phyloP scores from a whole-genome alignment of 805 yeast species.

The Wickerhamiella azyma region DNA sequence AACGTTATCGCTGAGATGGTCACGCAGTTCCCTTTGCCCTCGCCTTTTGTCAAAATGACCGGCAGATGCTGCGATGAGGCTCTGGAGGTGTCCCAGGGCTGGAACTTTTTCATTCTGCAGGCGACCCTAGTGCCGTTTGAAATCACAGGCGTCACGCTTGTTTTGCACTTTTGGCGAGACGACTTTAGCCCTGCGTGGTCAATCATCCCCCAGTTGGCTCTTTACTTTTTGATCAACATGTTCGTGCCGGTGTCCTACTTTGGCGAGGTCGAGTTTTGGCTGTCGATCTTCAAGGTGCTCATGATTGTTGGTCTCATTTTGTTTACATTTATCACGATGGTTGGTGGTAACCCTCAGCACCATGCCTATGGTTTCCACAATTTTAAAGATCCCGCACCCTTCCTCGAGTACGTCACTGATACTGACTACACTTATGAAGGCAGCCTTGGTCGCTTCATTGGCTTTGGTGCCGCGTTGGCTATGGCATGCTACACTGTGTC shows the following conservation, averaged over 20 bases:
- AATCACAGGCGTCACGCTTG: conserved; percentile 64
- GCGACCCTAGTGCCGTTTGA: conserved; percentile 74
- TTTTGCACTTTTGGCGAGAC: conserved; percentile 69
- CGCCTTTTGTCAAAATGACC: conserved; percentile 64
- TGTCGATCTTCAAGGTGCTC: conserved; percentile 58
- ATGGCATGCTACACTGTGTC: conserved; percentile 69
- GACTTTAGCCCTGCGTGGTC: conserved; percentile 63
- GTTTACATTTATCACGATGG: conserved; percentile 69
- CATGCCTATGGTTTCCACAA: conserved; percentile 49
- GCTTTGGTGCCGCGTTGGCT: conserved; percentile 52
- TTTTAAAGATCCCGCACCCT: conserved; percentile 42
- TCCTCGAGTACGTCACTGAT: conserved; percentile 41
- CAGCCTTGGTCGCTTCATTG: conserved; percentile 50
- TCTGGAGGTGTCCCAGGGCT: conserved; percentile 59
- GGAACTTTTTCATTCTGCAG: conserved; percentile 67
- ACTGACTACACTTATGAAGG: conserved; percentile 71
- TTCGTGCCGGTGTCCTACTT: conserved; percentile 54
- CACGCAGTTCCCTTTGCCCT: conserved; percentile 57
- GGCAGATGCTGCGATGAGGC: conserved; percentile 69
- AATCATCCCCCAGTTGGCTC: conserved; percentile 46
- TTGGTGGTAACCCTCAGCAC: conserved; percentile 70
- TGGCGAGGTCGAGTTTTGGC: conserved; percentile 75
- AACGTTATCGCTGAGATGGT: conserved; percentile 68
- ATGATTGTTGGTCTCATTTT: conserved; percentile 62
- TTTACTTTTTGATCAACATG: conserved; percentile 51